These are phyloP conservation scores for Chalciporus piperatoides DNA, from an alignment of 1,284 basidiomycete genomes.

Conservation along the genomic window DNA sequence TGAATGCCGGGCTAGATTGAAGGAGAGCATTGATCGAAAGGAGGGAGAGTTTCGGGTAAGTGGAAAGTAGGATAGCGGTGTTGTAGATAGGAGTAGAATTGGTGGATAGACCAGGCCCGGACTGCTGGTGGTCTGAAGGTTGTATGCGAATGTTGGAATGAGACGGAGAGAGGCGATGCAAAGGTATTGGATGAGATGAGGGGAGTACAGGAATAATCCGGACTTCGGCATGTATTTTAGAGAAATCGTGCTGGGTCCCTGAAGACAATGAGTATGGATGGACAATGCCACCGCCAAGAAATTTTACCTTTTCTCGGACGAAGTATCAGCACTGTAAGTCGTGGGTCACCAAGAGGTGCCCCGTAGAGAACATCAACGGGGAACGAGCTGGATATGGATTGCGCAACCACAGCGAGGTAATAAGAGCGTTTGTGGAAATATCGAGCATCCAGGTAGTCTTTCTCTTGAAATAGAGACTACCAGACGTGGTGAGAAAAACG, in stretches of 20 bases:
- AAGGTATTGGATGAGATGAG: conserved; percentile 54
- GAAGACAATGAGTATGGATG: conserved; percentile 8
- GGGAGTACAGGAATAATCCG: conserved; percentile 73
- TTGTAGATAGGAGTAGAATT: conserved; percentile 76
- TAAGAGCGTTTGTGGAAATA: conserved; percentile 93
- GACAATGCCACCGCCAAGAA: conserved; percentile 18
- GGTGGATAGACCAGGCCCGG: conserved; percentile 29
- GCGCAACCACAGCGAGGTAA: conserved; percentile 82
- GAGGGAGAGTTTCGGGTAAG: conserved; percentile 64
- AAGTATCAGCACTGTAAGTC: conserved; percentile 67
- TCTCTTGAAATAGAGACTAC: conserved; percentile 85
- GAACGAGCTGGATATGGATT: conserved; percentile 51
- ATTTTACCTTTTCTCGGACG: conserved; percentile 51
- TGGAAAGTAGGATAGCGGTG: conserved; percentile 64
- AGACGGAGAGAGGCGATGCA: conserved; percentile 69
- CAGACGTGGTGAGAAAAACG: conserved; percentile 7
- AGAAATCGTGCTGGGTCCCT: conserved; percentile 62
- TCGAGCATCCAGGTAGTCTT: conserved; percentile 88
- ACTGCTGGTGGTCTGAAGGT: conserved; percentile 7
- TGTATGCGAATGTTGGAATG: conserved; percentile 65
- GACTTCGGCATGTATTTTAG: conserved; percentile 66
- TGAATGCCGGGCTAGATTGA: conserved; percentile 61
- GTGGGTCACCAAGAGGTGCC: conserved; percentile 60
- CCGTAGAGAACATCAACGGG: conserved; percentile 59
- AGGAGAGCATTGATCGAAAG: conserved; percentile 67